Percentiles rank a stretch among this genome's conserved stretches.
These are phyloP conservation scores for Mimosa pudica DNA, from an alignment of 306 rosid genomes.

Conservation along the genomic window DNA sequence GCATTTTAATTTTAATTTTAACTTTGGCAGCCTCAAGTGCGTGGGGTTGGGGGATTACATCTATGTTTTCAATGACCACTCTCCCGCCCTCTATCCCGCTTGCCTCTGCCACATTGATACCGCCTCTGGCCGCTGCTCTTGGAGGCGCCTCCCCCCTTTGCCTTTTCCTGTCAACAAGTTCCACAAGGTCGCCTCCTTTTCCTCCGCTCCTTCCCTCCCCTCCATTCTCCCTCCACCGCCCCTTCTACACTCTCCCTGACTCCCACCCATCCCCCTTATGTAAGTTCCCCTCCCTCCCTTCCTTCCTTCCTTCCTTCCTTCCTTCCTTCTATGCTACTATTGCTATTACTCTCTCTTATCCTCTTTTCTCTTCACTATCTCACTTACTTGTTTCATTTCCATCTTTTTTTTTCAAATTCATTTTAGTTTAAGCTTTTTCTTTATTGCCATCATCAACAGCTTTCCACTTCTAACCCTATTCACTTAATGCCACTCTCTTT, in stretches of 20 bases:
- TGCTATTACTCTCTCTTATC: not conserved
- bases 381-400: not conserved
- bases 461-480: not conserved
- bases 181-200: constrained; percentile 76
- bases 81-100: constrained; percentile 70
- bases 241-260: constrained; percentile 30
- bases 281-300: too few relatives aligned
- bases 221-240: constrained; percentile 38
- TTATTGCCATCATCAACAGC: not conserved
- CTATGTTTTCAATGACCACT: constrained; percentile 79
- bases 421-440: not conserved
- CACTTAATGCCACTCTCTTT: too few relatives aligned
- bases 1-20: not conserved
- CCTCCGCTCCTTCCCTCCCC: constrained; percentile 59
- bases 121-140: constrained; percentile 49
- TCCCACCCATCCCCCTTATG: constrained; percentile 38
- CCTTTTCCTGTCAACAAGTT: constrained; percentile 73
- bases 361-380: not conserved
- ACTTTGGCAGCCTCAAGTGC: constrained; percentile 82
- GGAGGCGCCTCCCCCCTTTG: constrained; percentile 76
- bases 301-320: too few relatives aligned
- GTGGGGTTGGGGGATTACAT: constrained; percentile 75
- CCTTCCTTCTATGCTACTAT: too few relatives aligned
- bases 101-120: constrained; percentile 71
- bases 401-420: constrained; percentile 3